A percentile compares a stretch with the other conserved stretches of the same genome.
Evolutionary conservation across 345 rosid genomes (phyloP).

Genomic region (Bretschneidera sinensis): DNA sequence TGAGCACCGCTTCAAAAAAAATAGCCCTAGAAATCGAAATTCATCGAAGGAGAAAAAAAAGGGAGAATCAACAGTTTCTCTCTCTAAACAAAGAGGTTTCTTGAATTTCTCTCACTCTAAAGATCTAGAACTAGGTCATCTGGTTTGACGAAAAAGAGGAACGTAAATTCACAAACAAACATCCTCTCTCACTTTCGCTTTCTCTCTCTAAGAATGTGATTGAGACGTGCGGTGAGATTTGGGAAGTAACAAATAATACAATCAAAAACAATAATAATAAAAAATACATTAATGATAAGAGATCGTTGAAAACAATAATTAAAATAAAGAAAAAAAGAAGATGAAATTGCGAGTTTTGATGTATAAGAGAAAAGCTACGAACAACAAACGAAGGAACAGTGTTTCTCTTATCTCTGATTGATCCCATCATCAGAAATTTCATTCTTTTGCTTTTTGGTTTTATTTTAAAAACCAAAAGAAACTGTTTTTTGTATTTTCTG

Average conservation of each 20-base stretch:
- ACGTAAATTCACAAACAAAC: slow-evolving; percentile 29
- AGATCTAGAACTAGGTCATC: slow-evolving; percentile 14
- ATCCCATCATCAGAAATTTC: slow-evolving; percentile 17
- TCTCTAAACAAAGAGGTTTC: slow-evolving; percentile 8
- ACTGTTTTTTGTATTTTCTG: neutral
- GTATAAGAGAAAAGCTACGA: slow-evolving; percentile 14
- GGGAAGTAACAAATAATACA: slow-evolving; percentile 21
- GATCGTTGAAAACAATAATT: slow-evolving; percentile 6
- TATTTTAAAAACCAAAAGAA: neutral
- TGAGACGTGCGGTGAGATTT: slow-evolving; percentile 61
- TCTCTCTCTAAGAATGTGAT: slow-evolving; percentile 43
- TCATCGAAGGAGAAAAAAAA: neutral
- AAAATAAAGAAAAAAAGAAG: slow-evolving; percentile 12
- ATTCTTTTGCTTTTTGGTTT: neutral
- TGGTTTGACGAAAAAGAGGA: slow-evolving; percentile 36
- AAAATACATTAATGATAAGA: slow-evolving; percentile 6
- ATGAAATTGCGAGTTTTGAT: slow-evolving; percentile 22
- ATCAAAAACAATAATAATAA: slow-evolving; percentile 24
- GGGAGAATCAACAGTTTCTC: neutral
- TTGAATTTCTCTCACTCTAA: neutral
- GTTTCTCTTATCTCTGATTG: slow-evolving; percentile 26
- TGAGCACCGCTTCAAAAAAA: slow-evolving; percentile 15
- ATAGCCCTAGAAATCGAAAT: slow-evolving; percentile 1
- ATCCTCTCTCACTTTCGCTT: slow-evolving; percentile 7
- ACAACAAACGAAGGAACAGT: slow-evolving; percentile 32